Evolutionary conservation across 1,284 basidiomycete species (phyloP).

Genomic region (Heterobasidion irregulare): DNA sequence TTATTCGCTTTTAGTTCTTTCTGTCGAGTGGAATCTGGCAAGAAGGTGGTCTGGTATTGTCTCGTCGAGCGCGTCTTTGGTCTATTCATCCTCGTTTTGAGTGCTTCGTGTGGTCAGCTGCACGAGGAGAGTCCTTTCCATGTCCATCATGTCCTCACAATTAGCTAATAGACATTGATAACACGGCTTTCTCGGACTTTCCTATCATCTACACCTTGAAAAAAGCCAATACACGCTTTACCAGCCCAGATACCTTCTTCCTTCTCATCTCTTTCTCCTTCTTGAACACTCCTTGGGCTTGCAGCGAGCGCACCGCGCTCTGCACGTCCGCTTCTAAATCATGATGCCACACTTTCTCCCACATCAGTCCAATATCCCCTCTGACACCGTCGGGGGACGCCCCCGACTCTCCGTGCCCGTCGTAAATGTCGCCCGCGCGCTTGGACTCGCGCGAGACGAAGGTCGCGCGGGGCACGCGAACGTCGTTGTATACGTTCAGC

Average conservation of each 20-base stretch:
- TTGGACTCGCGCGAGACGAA: slow-evolving; percentile 32
- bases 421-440: slow-evolving; percentile 25
- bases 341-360: slow-evolving; percentile 40
- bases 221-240: too few relatives aligned
- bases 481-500: slow-evolving; percentile 33
- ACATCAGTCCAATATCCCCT: slow-evolving; percentile 28
- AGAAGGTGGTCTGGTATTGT: not conserved
- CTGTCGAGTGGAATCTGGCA: not conserved
- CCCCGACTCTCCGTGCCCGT: slow-evolving; percentile 16
- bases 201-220: too few relatives aligned
- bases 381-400: slow-evolving; percentile 11
- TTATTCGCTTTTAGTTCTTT: not conserved
- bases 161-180: too few relatives aligned
- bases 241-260: not conserved
- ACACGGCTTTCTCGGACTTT: too few relatives aligned
- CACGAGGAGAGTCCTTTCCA: too few relatives aligned
- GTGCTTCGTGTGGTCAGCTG: too few relatives aligned
- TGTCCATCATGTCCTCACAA: too few relatives aligned
- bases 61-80: too few relatives aligned
- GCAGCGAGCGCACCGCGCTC: slow-evolving; percentile 17
- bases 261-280: not conserved
- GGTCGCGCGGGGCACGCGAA: slow-evolving; percentile 38
- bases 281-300: slow-evolving; percentile 14
- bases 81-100: too few relatives aligned
- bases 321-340: slow-evolving; percentile 30